phyloP scores from a whole-genome alignment of 805 yeast species.

The Pichia nakasei region DNA sequence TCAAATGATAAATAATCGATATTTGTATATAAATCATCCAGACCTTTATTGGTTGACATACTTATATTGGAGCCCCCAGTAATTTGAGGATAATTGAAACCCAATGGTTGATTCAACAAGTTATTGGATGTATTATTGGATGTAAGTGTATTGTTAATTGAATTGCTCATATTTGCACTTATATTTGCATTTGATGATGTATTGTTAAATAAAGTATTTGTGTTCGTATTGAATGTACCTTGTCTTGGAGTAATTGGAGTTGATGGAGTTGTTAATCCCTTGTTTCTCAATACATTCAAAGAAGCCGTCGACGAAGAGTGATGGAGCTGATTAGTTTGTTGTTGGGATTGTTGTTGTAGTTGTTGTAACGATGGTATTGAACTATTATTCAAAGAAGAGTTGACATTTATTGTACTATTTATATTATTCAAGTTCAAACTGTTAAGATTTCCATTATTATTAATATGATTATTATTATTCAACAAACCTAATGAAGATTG shows the following conservation, averaged over 20 bases:
- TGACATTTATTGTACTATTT: background rate
- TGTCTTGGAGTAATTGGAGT: constrained; percentile 14
- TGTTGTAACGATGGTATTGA: constrained; percentile 8
- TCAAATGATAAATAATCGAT: constrained; percentile 23
- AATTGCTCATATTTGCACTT: background rate
- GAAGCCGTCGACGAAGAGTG: constrained; percentile 27
- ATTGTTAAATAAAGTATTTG: background rate
- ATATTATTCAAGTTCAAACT: background rate
- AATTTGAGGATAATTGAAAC: constrained; percentile 20
- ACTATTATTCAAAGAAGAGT: background rate
- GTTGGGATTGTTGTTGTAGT: constrained; percentile 16
- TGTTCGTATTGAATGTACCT: constrained; percentile 5
- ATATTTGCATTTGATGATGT: too few species aligned
- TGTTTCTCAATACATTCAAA: constrained; percentile 20
- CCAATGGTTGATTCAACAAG: background rate
- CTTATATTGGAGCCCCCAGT: constrained; percentile 22
- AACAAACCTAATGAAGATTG: constrained; percentile 11
- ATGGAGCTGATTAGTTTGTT: constrained; percentile 12
- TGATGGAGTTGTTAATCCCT: constrained; percentile 18
- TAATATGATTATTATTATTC: background rate
- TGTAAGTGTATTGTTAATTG: constrained; percentile 2
- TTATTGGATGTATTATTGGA: background rate
- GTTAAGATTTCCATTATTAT: background rate
- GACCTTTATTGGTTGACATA: constrained; percentile 12
- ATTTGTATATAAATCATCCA: constrained; percentile 22